A percentile compares a stretch with the other conserved stretches of the same genome.
phyloP scores from a whole-genome alignment of 139 green algal species.

The Chlorella sp. region DNA sequence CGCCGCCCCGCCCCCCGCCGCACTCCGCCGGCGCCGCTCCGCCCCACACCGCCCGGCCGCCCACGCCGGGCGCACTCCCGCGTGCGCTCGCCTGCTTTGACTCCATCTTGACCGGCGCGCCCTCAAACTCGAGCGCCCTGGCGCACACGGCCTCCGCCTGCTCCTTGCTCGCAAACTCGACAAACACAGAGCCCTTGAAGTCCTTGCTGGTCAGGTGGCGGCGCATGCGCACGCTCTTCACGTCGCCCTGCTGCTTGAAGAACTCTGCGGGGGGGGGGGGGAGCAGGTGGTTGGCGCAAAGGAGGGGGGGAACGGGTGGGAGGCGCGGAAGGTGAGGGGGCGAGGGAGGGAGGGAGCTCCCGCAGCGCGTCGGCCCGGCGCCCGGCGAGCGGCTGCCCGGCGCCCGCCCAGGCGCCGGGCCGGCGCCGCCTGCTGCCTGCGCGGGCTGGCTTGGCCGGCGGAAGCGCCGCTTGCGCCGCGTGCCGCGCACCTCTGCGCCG shows the following conservation, averaged over 20 bases:
- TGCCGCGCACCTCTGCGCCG: not conserved
- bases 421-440: too few species aligned
- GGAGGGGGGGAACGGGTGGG: not conserved
- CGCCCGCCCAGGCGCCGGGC: too few species aligned
- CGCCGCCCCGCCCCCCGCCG: too few species aligned
- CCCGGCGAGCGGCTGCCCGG: too few species aligned
- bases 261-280: slow-evolving; percentile 42
- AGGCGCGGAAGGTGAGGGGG: too few species aligned
- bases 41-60: too few species aligned
- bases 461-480: not conserved
- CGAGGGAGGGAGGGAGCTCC: not conserved
- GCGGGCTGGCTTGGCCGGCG: not conserved
- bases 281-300: not conserved
- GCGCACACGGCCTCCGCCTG: slow-evolving; percentile 36
- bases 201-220: slow-evolving; percentile 75
- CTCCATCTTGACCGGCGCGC: slow-evolving; percentile 62
- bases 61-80: too few species aligned
- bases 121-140: slow-evolving; percentile 61
- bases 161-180: slow-evolving; percentile 71
- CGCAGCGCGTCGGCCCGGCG: too few species aligned
- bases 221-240: slow-evolving; percentile 78
- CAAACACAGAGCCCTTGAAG: slow-evolving; percentile 86
- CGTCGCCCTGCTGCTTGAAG: slow-evolving; percentile 45
- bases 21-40: too few species aligned
- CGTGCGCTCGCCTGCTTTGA: too few species aligned